Percentiles rank a stretch among this genome's conserved stretches.
phyloP scores from a whole-genome alignment of 306 rosid genomes.

The Lathyrus oleraceus region DNA sequence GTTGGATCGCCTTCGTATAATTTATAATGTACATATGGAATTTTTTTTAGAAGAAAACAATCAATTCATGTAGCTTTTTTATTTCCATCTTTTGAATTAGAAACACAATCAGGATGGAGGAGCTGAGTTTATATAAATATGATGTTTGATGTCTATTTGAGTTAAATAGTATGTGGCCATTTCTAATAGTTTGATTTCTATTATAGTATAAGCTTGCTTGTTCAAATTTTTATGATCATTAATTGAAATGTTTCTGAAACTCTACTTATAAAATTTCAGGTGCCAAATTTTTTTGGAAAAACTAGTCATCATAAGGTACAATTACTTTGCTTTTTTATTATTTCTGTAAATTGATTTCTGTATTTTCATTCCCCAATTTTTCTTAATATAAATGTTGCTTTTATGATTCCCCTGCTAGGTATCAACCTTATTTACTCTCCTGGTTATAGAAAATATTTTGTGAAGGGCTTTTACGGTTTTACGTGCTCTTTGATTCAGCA shows the following conservation, averaged over 20 bases:
- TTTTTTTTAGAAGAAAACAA: not conserved
- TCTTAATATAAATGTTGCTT: slow-evolving; percentile 4
- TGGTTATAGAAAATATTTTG: not conserved
- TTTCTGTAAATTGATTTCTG: slow-evolving; percentile 16
- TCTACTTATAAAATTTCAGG: slow-evolving; percentile 58
- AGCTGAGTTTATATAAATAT: not conserved
- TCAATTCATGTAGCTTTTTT: not conserved
- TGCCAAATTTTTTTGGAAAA: slow-evolving; percentile 66
- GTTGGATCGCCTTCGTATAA: not conserved
- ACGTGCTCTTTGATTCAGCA: slow-evolving; percentile 21
- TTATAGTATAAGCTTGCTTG: not conserved
- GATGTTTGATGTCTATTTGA: not conserved
- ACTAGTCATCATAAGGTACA: slow-evolving; percentile 76
- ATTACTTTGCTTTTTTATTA: slow-evolving; percentile 27
- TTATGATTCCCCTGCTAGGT: slow-evolving; percentile 1
- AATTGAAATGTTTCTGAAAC: slow-evolving; percentile 25
- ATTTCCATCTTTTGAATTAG: not conserved
- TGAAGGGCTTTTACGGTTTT: not conserved
- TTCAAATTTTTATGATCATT: slow-evolving; percentile 15
- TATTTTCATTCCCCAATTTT: slow-evolving; percentile 7
- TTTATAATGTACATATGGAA: not conserved
- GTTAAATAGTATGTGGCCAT: not conserved
- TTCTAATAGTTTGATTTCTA: not conserved
- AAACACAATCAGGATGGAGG: not conserved
- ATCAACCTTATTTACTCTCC: not conserved